phyloP scores from a whole-genome alignment of 1,284 basidiomycete genomes.

The Gomphus sp. region DNA sequence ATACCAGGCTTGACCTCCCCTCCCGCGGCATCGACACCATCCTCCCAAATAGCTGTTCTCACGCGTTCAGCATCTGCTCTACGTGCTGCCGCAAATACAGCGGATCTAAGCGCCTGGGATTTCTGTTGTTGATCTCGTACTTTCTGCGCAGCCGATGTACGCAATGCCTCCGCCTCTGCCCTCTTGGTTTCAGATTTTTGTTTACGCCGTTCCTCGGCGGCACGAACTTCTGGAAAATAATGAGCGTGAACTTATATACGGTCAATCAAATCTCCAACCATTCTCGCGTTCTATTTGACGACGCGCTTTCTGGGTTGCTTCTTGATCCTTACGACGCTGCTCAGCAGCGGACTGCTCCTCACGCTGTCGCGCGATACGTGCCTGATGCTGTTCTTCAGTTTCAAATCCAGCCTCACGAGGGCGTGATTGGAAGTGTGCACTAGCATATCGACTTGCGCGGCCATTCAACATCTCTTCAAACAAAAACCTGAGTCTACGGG shows the following conservation, averaged over 20 bases:
- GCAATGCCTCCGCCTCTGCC: slow-evolving; percentile 38
- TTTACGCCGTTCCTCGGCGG: slow-evolving; percentile 49
- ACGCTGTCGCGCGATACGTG: slow-evolving; percentile 36
- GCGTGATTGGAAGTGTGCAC: slow-evolving; percentile 16
- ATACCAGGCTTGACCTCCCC: slow-evolving; percentile 55
- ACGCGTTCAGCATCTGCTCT: slow-evolving; percentile 41
- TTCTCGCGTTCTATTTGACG: slow-evolving; percentile 40
- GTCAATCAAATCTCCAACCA: slow-evolving; percentile 26
- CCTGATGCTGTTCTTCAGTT: slow-evolving; percentile 38
- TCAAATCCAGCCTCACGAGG: slow-evolving; percentile 25
- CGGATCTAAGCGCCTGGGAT: slow-evolving; percentile 46
- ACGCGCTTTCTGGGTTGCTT: slow-evolving; percentile 33
- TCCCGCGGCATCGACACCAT: slow-evolving; percentile 57
- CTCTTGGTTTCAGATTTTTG: slow-evolving; percentile 45
- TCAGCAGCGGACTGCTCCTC: slow-evolving; percentile 47
- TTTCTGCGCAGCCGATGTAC: slow-evolving; percentile 41
- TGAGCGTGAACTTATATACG: slow-evolving; percentile 13
- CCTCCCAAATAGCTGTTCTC: slow-evolving; percentile 57
- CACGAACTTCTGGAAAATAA: slow-evolving; percentile 31
- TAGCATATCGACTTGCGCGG: slow-evolving; percentile 24
- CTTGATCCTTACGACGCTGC: slow-evolving; percentile 38
- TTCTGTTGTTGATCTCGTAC: slow-evolving; percentile 36
- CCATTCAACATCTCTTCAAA: slow-evolving; percentile 37
- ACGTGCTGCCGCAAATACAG: slow-evolving; percentile 55
- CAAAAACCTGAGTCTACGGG: slow-evolving; percentile 28